These are phyloP conservation scores for Colletotrichum zoysiae DNA, from an alignment of 2,329 filamentous ascomycete genomes.

Conservation along the genomic window DNA sequence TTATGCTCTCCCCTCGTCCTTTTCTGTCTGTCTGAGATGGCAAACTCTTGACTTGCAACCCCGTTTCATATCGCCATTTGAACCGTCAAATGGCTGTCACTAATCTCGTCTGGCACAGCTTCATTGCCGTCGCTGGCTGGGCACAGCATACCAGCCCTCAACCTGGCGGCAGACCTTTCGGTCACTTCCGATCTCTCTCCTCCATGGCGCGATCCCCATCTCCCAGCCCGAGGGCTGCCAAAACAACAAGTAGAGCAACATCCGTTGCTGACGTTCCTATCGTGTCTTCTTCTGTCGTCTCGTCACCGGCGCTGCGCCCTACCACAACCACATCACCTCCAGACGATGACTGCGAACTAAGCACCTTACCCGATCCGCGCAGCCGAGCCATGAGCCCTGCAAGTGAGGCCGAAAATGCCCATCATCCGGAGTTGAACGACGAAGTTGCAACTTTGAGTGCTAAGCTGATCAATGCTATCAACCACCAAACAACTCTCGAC, in stretches of 20 bases:
- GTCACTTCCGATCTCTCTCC: conserved; percentile 67
- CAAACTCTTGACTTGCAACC: not conserved
- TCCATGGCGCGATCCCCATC: conserved; percentile 57
- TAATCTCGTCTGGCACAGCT: conserved; percentile 53
- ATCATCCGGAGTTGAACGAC: conserved; percentile 69
- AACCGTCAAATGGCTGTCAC: conserved; percentile 27
- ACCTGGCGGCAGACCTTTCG: conserved; percentile 54
- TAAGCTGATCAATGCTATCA: conserved; percentile 97
- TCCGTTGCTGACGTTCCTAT: conserved; percentile 54
- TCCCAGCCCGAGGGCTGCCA: conserved; percentile 52
- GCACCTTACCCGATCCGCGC: conserved; percentile 76
- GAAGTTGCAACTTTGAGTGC: conserved; percentile 93
- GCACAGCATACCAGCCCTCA: conserved; percentile 57
- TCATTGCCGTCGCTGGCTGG: conserved; percentile 67
- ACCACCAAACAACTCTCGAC: conserved; percentile 92
- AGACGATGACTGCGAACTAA: conserved; percentile 72
- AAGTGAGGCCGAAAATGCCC: conserved; percentile 51
- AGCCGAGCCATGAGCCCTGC: conserved; percentile 64
- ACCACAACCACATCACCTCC: conserved; percentile 54
- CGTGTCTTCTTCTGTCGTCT: conserved; percentile 55
- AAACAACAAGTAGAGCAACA: conserved; percentile 54
- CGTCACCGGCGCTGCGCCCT: conserved; percentile 50
- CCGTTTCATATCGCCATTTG: not conserved
- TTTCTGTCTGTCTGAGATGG: not conserved
- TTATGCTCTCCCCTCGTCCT: not conserved